Evolutionary conservation across 257 asterid species (phyloP).

Genomic region (Penstemon eatonii): DNA sequence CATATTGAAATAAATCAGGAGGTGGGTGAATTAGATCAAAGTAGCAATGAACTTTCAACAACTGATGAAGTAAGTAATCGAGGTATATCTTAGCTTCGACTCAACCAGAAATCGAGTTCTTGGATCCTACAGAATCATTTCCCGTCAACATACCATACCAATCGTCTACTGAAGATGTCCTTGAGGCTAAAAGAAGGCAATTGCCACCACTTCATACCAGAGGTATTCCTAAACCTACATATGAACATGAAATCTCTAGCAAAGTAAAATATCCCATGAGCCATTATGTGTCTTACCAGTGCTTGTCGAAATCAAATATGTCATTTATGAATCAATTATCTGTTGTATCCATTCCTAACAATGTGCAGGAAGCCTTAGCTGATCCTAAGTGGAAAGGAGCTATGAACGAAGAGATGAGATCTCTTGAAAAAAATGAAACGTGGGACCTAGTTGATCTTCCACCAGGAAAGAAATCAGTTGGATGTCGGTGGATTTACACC

Average conservation of each 20-base stretch:
- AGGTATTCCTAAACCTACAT: constrained; percentile 6
- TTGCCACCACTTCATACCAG: not conserved
- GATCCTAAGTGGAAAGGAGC: not conserved
- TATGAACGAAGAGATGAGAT: not conserved
- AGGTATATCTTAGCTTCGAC: not conserved
- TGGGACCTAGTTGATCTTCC: not conserved
- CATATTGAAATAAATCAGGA: not conserved
- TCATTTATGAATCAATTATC: constrained; percentile 1
- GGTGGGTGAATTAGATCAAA: too few species aligned
- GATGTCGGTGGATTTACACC: not conserved
- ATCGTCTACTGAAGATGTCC: not conserved
- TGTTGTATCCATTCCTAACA: constrained; percentile 1
- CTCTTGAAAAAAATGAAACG: not conserved
- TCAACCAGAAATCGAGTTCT: not conserved
- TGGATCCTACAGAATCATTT: not conserved
- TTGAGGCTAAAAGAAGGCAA: not conserved
- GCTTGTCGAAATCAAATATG: not conserved
- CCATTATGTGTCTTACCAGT: not conserved
- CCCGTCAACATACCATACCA: not conserved
- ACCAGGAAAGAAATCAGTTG: not conserved
- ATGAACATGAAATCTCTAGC: not conserved
- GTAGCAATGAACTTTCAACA: too few species aligned
- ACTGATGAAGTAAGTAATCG: too few species aligned
- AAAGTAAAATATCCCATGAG: constrained; percentile 2
- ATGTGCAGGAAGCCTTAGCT: not conserved